These are phyloP conservation scores for Leucosporidium scottii DNA, from an alignment of 768 basidiomycete species.

Conservation along the genomic window DNA sequence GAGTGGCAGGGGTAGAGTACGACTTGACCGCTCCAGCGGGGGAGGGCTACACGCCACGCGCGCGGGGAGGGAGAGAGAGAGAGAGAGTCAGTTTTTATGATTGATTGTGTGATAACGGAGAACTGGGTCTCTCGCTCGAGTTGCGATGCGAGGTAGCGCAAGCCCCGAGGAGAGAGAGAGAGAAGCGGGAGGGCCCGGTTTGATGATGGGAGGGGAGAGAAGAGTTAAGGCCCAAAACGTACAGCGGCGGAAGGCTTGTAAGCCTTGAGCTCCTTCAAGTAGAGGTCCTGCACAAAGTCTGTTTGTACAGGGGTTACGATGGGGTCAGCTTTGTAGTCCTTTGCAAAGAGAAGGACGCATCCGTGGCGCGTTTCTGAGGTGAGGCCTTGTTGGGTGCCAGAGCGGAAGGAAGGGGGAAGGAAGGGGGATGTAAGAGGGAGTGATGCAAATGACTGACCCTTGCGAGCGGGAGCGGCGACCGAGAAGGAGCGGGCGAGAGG, in stretches of 20 bases:
- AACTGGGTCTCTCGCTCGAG: too few relatives aligned
- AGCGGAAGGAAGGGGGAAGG: too few relatives aligned
- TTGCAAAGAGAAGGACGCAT: too few relatives aligned
- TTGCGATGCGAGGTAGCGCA: too few relatives aligned
- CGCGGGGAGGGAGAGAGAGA: neutral
- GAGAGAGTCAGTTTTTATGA: neutral
- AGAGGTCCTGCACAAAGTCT: constrained; percentile 92
- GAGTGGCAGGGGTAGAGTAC: constrained; percentile 66
- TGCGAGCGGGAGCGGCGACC: constrained; percentile 40
- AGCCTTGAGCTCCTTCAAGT: constrained; percentile 76
- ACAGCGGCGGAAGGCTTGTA: constrained; percentile 75
- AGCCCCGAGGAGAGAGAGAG: neutral
- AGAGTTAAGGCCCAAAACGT: constrained; percentile 47
- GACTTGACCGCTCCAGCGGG: constrained; percentile 79
- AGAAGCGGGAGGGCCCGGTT: neutral
- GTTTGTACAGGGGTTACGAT: too few relatives aligned
- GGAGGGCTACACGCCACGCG: constrained; percentile 53
- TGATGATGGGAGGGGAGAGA: constrained; percentile 1
- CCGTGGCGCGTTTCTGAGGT: neutral
- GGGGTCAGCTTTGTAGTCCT: too few relatives aligned
- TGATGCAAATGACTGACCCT: constrained; percentile 40
- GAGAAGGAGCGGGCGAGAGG: constrained; percentile 40
- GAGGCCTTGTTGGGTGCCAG: neutral
- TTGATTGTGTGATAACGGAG: too few relatives aligned
- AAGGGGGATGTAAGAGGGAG: neutral